Evolutionary conservation across 148 eudicot species (phyloP).

Genomic region (Cornus suecica): DNA sequence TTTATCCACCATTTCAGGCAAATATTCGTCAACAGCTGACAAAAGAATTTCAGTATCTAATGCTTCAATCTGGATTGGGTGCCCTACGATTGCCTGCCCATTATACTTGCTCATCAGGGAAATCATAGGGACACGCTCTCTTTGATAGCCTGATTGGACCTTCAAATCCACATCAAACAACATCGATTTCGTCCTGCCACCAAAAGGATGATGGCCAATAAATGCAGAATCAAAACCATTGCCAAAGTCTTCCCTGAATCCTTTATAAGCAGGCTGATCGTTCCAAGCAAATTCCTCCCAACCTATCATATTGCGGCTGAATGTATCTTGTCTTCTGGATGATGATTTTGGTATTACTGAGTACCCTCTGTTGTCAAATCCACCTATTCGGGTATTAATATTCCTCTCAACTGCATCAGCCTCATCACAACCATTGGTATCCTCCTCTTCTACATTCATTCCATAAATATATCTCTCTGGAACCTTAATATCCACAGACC

Average conservation of each 20-base stretch:
- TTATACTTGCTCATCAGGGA: constrained; percentile 88
- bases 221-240: constrained; percentile 40
- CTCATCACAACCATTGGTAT: constrained; percentile 42
- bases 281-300: constrained; percentile 66
- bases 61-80: constrained; percentile 81
- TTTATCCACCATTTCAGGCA: constrained; percentile 21
- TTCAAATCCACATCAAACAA: constrained; percentile 78
- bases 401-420: constrained; percentile 44
- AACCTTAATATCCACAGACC: constrained; percentile 30
- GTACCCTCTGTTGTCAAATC: constrained; percentile 37
- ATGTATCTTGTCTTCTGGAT: constrained; percentile 35
- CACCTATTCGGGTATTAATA: constrained; percentile 24
- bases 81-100: constrained; percentile 92
- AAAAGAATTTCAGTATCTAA: constrained; percentile 61
- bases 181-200: constrained; percentile 39
- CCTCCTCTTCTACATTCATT: constrained; percentile 33
- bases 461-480: constrained; percentile 25
- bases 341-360: constrained; percentile 29
- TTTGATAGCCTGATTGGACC: constrained; percentile 73
- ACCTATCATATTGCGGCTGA: constrained; percentile 25
- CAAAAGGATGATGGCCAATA: constrained; percentile 30
- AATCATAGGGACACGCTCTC: constrained; percentile 89
- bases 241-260: constrained; percentile 59
- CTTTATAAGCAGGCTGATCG: constrained; percentile 37
- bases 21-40: constrained; percentile 29